Percentiles rank a stretch among this genome's conserved stretches.
phyloP scores from a whole-genome alignment of 176 grass and related monocot species.

The Paspalum notatum region DNA sequence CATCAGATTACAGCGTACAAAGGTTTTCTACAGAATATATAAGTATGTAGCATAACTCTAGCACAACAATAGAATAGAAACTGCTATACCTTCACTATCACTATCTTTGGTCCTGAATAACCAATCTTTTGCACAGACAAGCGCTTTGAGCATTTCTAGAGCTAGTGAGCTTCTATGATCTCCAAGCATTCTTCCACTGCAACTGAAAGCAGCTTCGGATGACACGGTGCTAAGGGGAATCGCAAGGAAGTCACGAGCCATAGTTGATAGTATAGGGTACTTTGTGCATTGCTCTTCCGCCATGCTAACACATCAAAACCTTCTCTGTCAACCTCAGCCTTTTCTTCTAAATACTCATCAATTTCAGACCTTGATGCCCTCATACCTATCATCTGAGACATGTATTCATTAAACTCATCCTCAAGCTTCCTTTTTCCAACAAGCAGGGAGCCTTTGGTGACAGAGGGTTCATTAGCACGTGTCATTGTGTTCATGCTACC shows the following conservation, averaged over 20 bases:
- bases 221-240: neutral
- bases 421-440: too few species aligned
- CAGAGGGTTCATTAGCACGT: too few species aligned
- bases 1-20: too few species aligned
- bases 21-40: too few species aligned
- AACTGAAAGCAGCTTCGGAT: neutral
- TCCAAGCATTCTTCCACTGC: neutral
- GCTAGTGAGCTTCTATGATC: neutral
- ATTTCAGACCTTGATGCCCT: neutral
- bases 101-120: neutral
- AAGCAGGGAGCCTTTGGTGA: too few species aligned
- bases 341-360: neutral
- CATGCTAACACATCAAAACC: neutral
- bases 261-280: neutral
- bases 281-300: neutral
- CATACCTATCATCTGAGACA: too few species aligned
- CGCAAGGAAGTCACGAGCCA: neutral
- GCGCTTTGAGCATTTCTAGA: neutral
- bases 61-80: too few species aligned
- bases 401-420: neutral
- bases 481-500: too few species aligned
- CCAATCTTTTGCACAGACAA: neutral
- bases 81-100: too few species aligned
- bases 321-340: neutral
- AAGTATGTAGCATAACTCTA: too few species aligned